Conservation (phyloP, 225 moss, liverwort and hornwort species). For the Lunularia cruciata region DNA sequence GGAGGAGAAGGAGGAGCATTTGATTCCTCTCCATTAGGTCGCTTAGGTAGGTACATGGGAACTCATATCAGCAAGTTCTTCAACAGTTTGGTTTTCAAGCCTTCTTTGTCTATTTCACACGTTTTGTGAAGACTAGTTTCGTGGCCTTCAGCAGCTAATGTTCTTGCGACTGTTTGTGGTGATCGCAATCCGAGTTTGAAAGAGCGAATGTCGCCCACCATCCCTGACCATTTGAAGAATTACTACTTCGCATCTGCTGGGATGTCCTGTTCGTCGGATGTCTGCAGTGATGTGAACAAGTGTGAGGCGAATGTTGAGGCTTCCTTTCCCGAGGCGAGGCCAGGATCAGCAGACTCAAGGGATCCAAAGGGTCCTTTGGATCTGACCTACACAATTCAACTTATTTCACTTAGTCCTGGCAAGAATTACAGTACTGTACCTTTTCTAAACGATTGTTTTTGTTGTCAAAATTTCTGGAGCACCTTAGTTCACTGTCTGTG, state of each 20-base stretch:
- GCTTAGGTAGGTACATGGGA: no score
- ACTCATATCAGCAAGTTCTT: no score
- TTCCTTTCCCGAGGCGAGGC: slow-evolving; percentile 7
- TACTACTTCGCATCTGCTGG: no score
- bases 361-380: slow-evolving; percentile 5
- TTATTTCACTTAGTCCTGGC: neutral
- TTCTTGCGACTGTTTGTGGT: neutral
- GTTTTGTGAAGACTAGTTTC: no score
- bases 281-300: neutral
- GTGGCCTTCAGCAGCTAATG: no score
- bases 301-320: neutral
- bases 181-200: neutral
- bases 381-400: slow-evolving; percentile 12
- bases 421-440: neutral
- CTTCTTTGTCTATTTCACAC: no score
- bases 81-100: no score
- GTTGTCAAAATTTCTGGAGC: no score
- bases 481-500: no score
- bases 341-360: slow-evolving; percentile 1
- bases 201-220: slow-evolving; percentile 16
- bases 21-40: no score
- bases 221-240: neutral
- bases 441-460: no score
- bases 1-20: no score
- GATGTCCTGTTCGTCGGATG: neutral